These are phyloP conservation scores for Pilasporangium apinafurcum DNA, from an alignment of 352 stramenopile species.

Conservation along the genomic window DNA sequence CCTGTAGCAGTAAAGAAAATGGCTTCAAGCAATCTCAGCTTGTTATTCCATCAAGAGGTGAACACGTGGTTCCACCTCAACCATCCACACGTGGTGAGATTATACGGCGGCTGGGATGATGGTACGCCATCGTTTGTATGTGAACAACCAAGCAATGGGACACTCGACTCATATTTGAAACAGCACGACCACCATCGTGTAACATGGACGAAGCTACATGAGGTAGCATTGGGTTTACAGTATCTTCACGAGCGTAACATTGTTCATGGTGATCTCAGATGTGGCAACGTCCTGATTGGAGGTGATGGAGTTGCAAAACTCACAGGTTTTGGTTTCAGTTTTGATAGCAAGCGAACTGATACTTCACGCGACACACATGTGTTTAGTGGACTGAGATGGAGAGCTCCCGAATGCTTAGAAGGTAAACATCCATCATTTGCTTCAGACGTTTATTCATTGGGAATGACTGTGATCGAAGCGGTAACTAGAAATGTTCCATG, in stretches of 20 bases:
- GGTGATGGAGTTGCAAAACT: background rate
- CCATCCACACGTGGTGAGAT: conserved; percentile 7
- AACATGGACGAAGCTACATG: too few relatives aligned
- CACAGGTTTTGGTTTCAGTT: conserved; percentile 1
- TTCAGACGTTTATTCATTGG: conserved; percentile 3
- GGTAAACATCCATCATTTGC: conserved; percentile 5
- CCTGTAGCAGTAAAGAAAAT: too few relatives aligned
- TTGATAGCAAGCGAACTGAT: too few relatives aligned
- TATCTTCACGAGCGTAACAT: conserved; percentile 37
- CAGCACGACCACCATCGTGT: too few relatives aligned
- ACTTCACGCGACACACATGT: too few relatives aligned
- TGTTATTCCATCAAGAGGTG: too few relatives aligned
- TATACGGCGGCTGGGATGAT: conserved; percentile 9
- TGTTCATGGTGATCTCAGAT: conserved; percentile 77
- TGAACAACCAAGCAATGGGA: background rate
- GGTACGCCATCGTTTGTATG: conserved; percentile 4
- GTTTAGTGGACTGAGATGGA: too few relatives aligned
- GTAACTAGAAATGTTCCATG: background rate
- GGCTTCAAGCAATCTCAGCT: too few relatives aligned
- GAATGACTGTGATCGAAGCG: conserved; percentile 5
- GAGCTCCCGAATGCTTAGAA: conserved; percentile 10
- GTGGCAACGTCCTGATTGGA: conserved; percentile 27
- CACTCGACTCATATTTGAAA: too few relatives aligned
- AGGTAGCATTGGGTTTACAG: conserved; percentile 15
- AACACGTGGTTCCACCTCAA: conserved; percentile 4